A percentile compares a stretch with the other conserved stretches of the same genome.
phyloP scores from a whole-genome alignment of 192 early-diverging fungal genomes.

The Backusella tarrabulga region DNA sequence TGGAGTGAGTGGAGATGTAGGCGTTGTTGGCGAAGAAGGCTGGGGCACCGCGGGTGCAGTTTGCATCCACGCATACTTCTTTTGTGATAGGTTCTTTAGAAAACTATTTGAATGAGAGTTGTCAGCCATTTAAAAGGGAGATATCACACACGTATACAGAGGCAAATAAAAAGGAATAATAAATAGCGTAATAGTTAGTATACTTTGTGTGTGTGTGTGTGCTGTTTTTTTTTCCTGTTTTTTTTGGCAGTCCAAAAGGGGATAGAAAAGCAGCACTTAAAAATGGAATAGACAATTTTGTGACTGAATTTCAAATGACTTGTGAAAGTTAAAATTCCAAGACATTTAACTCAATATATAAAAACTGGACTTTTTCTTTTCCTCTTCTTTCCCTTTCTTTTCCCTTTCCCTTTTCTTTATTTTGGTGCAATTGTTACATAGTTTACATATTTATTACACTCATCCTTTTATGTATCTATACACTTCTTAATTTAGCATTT shows the following conservation, averaged over 20 bases:
- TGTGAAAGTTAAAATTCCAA: background rate
- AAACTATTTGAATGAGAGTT: constrained; percentile 18
- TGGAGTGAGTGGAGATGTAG: background rate
- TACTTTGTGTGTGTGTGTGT: background rate
- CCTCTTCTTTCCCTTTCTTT: background rate
- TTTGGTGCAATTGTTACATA: background rate
- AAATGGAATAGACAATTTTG: background rate
- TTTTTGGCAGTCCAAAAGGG: background rate
- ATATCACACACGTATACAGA: background rate
- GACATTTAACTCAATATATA: background rate
- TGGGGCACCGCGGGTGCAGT: constrained; percentile 7
- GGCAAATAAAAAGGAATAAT: background rate
- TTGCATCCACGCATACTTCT: constrained; percentile 37
- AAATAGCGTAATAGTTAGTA: background rate
- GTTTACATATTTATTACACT: background rate
- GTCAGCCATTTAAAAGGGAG: constrained; percentile 12
- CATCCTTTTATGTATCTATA: background rate
- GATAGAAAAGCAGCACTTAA: background rate
- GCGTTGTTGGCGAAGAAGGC: background rate
- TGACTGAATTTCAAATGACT: background rate
- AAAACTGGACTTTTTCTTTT: background rate
- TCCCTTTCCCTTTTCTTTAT: background rate
- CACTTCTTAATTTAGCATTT: background rate
- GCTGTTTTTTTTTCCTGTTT: background rate
- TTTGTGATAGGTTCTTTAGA: constrained; percentile 34